Evolutionary conservation across 164 flowering plant genomes (phyloP), one percentile per base, ranked within the genome.

Genomic region (Vitis rupestris): DNA sequence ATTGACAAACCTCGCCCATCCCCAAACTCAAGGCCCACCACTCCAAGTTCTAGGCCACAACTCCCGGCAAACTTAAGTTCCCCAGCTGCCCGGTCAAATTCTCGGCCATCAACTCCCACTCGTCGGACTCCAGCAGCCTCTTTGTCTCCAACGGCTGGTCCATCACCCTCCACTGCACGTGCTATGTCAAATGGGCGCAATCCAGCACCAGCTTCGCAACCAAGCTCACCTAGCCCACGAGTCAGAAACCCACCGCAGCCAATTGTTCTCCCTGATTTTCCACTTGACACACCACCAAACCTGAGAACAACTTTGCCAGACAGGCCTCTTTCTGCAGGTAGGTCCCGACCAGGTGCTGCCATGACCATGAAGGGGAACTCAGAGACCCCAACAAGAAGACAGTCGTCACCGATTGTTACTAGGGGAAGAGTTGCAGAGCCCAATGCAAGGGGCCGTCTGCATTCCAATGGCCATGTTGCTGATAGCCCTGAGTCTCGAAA

Each of bases 71-170:
- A 79, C 71, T 71, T 75, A 63, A 80, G 44, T 78, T 66, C 90
- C 16, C 63, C 88, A 8, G 61, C 79, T 52, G 52, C 83, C 68
- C 83, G 93, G 15, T 68, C 91, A 10, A 79, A 53, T 70, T 86
- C 98, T 53, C 89, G 94, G 68, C 86, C 99, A 65, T 87, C 98
- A 68, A 93, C 96, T 56, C 99, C 97, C 17, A 88, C 93, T 62
- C 93, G 97, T 49, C 82, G 95, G 59, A 85, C 61, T 48, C 15
- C 86, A 17, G 64, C 78, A 60, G 79, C 91, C 50, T 81, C 89
- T 53, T 19, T 75, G n/a, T 75, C 88, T 67, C 79, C 85, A 49
- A 64, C 74, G n/a, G 66, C 80, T 50, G 70, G 74, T 57, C 67
- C 79, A 62, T 75, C 93, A 68, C 47, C 76, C 49, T 85, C 98